Percentiles rank a stretch among this genome's conserved stretches.
These are phyloP conservation scores for Daldinia bambusicola DNA, from an alignment of 495 filamentous ascomycete species.

Conservation along the genomic window DNA sequence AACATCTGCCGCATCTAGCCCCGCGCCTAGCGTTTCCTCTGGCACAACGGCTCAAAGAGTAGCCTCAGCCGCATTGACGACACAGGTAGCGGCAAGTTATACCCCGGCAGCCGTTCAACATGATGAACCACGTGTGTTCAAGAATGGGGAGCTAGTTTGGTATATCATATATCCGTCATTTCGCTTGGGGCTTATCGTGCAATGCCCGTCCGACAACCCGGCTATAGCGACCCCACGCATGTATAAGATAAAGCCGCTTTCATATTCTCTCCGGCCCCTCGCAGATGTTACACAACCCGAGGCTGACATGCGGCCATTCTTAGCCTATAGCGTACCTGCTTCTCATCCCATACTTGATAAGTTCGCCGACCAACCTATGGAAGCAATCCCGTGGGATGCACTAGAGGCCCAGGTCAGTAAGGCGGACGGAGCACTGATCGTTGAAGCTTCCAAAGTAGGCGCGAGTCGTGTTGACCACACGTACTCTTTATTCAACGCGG, in stretches of 20 bases:
- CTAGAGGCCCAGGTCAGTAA: slow-evolving; percentile 27
- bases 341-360: slow-evolving; percentile 29
- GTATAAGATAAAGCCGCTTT: slow-evolving; percentile 35
- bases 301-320: slow-evolving; percentile 57
- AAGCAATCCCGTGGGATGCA: slow-evolving; percentile 46
- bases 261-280: slow-evolving; percentile 27
- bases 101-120: slow-evolving; percentile 19
- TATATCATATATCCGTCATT: slow-evolving; percentile 42
- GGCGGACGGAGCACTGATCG: slow-evolving; percentile 47
- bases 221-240: slow-evolving; percentile 19
- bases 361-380: slow-evolving; percentile 42
- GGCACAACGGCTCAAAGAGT: slow-evolving; percentile 8
- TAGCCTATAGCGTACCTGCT: slow-evolving; percentile 57
- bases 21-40: slow-evolving; percentile 6
- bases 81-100: slow-evolving; percentile 4
- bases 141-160: slow-evolving; percentile 58
- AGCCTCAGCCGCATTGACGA: slow-evolving; percentile 6
- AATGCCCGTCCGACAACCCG: slow-evolving; percentile 27
- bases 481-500: slow-evolving; percentile 54
- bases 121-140: slow-evolving; percentile 49
- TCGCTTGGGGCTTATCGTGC: slow-evolving; percentile 22
- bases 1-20: slow-evolving; percentile 3
- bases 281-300: slow-evolving; percentile 44
- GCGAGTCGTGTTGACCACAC: slow-evolving; percentile 54
- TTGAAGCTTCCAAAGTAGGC: slow-evolving; percentile 60